Conservation (phyloP, 306 rosid genomes). For the Rosa persica region DNA sequence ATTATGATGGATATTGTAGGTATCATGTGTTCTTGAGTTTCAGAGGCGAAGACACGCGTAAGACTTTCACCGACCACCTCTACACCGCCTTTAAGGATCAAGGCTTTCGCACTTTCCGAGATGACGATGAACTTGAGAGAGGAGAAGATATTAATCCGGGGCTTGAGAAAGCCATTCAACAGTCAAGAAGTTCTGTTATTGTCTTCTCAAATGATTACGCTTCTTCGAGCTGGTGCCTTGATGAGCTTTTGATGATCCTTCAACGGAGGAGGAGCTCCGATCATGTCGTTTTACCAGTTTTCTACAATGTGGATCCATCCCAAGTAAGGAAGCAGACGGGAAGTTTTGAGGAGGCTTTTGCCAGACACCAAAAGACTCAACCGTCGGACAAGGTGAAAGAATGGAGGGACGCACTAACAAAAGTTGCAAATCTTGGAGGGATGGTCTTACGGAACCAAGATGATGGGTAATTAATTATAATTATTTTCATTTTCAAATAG, state of each 20-base stretch:
- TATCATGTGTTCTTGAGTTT: constrained; percentile 1
- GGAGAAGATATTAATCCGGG: neutral
- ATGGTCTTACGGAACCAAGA: neutral
- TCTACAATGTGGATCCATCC: neutral
- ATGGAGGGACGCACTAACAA: neutral
- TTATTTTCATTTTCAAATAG: neutral
- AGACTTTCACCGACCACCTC: constrained; percentile 3
- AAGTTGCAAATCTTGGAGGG: constrained; percentile 1
- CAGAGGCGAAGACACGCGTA: neutral
- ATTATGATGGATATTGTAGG: neutral
- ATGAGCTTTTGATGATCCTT: neutral
- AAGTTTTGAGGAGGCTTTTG: neutral
- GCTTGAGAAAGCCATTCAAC: neutral
- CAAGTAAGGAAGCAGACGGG: neutral
- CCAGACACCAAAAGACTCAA: neutral
- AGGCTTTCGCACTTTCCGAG: neutral
- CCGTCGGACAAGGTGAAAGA: neutral
- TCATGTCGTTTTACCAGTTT: neutral
- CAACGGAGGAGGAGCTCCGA: neutral
- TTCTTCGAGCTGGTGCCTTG: neutral
- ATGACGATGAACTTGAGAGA: neutral
- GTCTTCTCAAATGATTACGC: neutral
- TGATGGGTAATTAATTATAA: neutral
- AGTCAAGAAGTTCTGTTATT: neutral
- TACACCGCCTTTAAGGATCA: neutral